Conservation (phyloP, 352 stramenopile species). For the Phytophthora tentaculata region DNA sequence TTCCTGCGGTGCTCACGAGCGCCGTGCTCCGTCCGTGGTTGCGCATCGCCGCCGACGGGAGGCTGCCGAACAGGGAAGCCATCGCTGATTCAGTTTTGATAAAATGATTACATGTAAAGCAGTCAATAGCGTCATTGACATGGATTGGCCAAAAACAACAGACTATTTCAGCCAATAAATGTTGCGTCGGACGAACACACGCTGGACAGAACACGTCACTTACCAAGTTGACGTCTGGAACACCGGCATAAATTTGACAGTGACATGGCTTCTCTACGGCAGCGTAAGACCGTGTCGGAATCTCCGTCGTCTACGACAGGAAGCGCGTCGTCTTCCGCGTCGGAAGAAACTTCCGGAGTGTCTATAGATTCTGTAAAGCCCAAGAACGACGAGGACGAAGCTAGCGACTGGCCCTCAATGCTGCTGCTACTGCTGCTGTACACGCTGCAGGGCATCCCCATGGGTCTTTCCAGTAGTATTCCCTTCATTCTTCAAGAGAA, state of each 20-base stretch:
- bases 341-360: slow-evolving; percentile 6
- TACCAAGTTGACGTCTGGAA: slow-evolving; percentile 21
- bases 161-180: slow-evolving; percentile 27
- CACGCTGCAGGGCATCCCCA: slow-evolving; percentile 98
- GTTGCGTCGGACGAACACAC: neutral
- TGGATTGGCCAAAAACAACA: slow-evolving; percentile 5
- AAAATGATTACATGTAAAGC: too few relatives aligned
- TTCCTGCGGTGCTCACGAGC: slow-evolving; percentile 37
- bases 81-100: slow-evolving; percentile 31
- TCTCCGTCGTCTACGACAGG: slow-evolving; percentile 22
- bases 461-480: slow-evolving; percentile 98
- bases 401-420: slow-evolving; percentile 79
- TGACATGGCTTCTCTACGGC: slow-evolving; percentile 42
- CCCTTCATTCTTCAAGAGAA: slow-evolving; percentile 99
- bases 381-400: slow-evolving; percentile 48
- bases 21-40: slow-evolving; percentile 51
- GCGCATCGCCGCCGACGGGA: slow-evolving; percentile 67
- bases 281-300: slow-evolving; percentile 36
- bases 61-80: slow-evolving; percentile 74
- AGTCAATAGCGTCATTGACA: neutral
- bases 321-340: slow-evolving; percentile 29
- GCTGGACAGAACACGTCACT: slow-evolving; percentile 40
- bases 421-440: slow-evolving; percentile 97
- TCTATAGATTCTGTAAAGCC: slow-evolving; percentile 7
- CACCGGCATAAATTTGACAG: slow-evolving; percentile 1